Evolutionary conservation across 768 basidiomycete species (phyloP), one percentile per base, ranked within the genome.

Genomic region (Trametes sanguinea): DNA sequence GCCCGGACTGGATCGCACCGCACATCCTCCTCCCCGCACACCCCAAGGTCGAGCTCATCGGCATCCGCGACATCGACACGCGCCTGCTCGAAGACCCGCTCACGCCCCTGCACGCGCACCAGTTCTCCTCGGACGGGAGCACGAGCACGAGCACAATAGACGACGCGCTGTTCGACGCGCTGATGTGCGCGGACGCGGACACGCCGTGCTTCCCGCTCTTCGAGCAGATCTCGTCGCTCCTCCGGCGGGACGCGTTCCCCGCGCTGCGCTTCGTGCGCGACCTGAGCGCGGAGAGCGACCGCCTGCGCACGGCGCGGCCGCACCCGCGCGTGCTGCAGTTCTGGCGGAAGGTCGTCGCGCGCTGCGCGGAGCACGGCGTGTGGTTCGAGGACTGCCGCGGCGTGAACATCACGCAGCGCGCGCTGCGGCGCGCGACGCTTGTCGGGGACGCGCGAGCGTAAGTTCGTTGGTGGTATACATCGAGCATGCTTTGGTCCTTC

Each of bases 1-100:
- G 77, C 54, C 89, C 89, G 0, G 88, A 91, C 69, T 90, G 89
- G 89, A 90, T 90, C 67, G 87, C 89, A 13, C 88, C 89, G 3
- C 89, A 91, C 57, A 78, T 88, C 43, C 75, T 91, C 6, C 78
- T 91, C 22, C 86, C 88, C 16, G 71, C 83, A 1, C 89, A 91
- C 68, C 81, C 83, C 0, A 76, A 76, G 6, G 71, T 91, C 10
- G 74, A 84, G 71, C 78, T 90, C 56, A 90, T 90, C 58, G 89
- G 87, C 8, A 85, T 91, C 60, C 80, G 88, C 17, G 88, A 87
- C 65, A 84, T 90, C 69, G 85, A 89, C 72, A 80, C 81, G 62
- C 80, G 88, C 59, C 73, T 90, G 27, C 65, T 77, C 13, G 83
- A 82, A 16, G 75, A 73, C 61, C 73, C 69, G 6, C 66, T 69